Evolutionary conservation across 441 rosid species (phyloP), one percentile per base, ranked within the genome.

Genomic region (Populus trichocarpa): DNA sequence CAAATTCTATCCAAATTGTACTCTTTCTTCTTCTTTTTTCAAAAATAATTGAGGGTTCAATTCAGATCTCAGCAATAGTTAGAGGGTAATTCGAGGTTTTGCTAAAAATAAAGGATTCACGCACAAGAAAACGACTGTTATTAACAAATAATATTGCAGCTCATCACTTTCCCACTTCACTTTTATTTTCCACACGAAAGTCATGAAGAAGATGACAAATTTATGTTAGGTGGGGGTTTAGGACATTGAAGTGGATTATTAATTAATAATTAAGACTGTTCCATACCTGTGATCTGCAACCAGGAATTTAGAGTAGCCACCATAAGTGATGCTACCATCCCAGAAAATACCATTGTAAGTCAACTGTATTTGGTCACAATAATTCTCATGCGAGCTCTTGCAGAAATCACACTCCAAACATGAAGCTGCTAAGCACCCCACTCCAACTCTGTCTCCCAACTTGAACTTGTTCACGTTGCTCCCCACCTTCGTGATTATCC

Each of bases 381-480:
- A 90, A 23, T 89, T 90, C 76, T 92, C 95, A 67, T 86, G 88
- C 33, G 82, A 82, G 30, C 69, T 80, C 75, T 79, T 40, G 32
- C 32, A 30, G 32, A 30, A 30, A 20, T 91, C 95, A 28, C 97
- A 91, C n/a, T 86, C 81, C 75, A 87, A 83, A 72, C 92, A 92
- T 0, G 93, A 84, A 5, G 90, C 88, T 1, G 89, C 88, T 75
- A 87, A 71, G 81, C 88, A 88, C 33, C 97, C 97, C 10, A 92
- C 89, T 40, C 91, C 97, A 9, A 83, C 95, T 13, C 86, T 86
- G 18, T 91, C 95, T 80, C 95, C 95, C 22, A 82, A 82, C 67
- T 81, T 87, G 85, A 92, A 89, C 0, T 85, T 85, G 16, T 81
- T 82, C 20, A 89, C 95, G 32, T 85, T 83, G 76, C 85, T 84